Base-by-base conservation (phyloP, 345 rosid genomes). In the Rhizophora apiculata region DNA sequence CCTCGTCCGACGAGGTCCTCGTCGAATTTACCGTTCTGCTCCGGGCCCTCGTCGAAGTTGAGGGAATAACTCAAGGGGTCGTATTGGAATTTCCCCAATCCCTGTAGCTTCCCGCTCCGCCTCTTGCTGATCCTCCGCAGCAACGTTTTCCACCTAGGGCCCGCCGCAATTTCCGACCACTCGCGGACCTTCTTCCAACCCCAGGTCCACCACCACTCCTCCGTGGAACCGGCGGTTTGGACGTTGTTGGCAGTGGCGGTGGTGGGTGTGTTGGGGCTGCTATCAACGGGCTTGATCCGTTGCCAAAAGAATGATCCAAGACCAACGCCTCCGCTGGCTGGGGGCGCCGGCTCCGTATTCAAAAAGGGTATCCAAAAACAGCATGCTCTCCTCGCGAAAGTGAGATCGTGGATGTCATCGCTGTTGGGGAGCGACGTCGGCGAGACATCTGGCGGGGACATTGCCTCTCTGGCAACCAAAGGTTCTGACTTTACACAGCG, bases 121-220 rank as follows among this genome's bases (percentile, higher is more conserved):
- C 29, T 55, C 29, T 13, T 8, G 16, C 29, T 22, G 24, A 81
- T 74, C 39, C 82, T 72, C 2, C 92, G 81, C 31, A 85, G 72
- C 20, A 83, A 79, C 0, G 84, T 83, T 77, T 87, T 87, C 87
- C 87, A 85, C 59, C 72, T 83, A 1, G 87, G 84, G 0, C 86
- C 86, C 1, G 85, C 86, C 4, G 78, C 65, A 20, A 81, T 34
- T 65, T 87, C 91, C 56, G 86, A 85, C 86, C 84, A 85, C 7
- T 80, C 85, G 4, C 89, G 83, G 56, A 82, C 34, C 75, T 76
- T 76, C 63, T 55, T 76, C 87, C 89, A 85, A 3, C 86, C 85
- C 0, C 77, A 68, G 1, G 32, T 69, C 86, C 86, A 83, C 84
- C 82, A 80, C 3, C 72, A 74, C 7, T 74, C 85, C 11, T 59